Evolutionary conservation across 257 asterid species (phyloP).

Genomic region (Nicotiana attenuata): DNA sequence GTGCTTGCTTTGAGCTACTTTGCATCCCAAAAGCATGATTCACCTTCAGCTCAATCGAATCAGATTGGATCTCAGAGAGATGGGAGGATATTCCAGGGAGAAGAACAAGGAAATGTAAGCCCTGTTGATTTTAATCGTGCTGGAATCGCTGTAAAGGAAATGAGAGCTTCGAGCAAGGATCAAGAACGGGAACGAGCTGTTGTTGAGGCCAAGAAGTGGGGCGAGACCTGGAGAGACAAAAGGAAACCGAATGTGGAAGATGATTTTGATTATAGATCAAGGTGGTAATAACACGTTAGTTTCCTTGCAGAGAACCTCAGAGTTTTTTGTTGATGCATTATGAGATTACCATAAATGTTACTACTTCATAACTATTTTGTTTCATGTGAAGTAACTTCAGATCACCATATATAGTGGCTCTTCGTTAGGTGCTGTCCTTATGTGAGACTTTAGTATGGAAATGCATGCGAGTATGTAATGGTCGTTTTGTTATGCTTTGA

Average conservation of each 20-base stretch:
- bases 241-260: constrained; percentile 10
- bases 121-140: not conserved
- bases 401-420: not conserved
- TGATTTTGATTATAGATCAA: constrained; percentile 15
- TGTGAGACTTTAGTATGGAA: not conserved
- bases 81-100: not conserved
- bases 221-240: constrained; percentile 36
- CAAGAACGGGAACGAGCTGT: constrained; percentile 37
- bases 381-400: not conserved
- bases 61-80: constrained; percentile 1
- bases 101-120: not conserved
- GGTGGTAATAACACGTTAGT: not conserved
- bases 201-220: constrained; percentile 59
- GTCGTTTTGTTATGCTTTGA: too few species aligned
- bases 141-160: not conserved
- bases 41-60: not conserved
- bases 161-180: constrained; percentile 7
- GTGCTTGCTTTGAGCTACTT: constrained; percentile 22
- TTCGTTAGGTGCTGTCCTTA: not conserved
- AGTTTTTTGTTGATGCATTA: not conserved
- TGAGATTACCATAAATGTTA: not conserved
- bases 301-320: not conserved
- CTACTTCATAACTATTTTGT: not conserved
- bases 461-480: not conserved
- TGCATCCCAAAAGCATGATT: constrained; percentile 7